These are phyloP conservation scores for Fonsecaea pedrosoi DNA, from an alignment of 2,329 filamentous ascomycete genomes.

Conservation along the genomic window DNA sequence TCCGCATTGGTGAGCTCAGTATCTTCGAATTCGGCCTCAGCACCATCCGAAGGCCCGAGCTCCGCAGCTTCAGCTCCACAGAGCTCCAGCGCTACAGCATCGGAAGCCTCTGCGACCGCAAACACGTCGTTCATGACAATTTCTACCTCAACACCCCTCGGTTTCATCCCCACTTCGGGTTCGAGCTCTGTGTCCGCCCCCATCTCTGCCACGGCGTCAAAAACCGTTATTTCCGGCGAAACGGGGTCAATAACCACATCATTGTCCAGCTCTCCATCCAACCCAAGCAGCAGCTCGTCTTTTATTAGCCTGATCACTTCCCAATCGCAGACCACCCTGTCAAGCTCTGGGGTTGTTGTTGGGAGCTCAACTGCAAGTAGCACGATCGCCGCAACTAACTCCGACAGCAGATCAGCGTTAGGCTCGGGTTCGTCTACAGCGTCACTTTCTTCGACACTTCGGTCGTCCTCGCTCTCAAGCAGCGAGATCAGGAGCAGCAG, in stretches of 20 bases:
- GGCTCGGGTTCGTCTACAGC: neutral
- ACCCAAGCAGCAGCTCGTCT: neutral
- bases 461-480: neutral
- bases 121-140: neutral
- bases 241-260: neutral
- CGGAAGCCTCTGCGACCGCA: neutral
- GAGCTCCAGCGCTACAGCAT: slow-evolving; percentile 6
- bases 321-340: neutral
- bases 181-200: neutral
- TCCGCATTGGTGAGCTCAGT: slow-evolving; percentile 9
- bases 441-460: neutral
- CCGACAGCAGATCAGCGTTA: neutral
- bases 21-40: slow-evolving; percentile 15
- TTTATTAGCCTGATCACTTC: neutral
- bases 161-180: neutral
- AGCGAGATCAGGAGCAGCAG: neutral
- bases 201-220: neutral
- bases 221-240: neutral
- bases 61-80: neutral
- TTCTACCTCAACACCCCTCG: neutral
- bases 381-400: neutral
- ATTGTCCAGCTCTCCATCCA: neutral
- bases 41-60: neutral
- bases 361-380: neutral
- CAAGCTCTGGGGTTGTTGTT: neutral